Evolutionary conservation across 192 early-diverging fungal genomes (phyloP).

Genomic region (Backusella mclennaniae): DNA sequence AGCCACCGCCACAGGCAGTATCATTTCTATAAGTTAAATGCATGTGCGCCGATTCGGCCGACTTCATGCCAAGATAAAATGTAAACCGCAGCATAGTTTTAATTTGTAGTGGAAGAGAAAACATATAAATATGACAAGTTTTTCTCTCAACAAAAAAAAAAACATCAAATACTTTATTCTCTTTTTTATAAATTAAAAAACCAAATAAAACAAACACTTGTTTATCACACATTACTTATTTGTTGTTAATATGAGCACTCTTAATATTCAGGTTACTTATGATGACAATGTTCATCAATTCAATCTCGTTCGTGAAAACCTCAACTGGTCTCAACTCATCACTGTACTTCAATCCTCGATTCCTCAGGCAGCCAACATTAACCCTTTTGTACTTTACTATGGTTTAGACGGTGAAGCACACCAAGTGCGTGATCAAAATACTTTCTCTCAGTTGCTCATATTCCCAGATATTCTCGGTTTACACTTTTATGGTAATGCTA

Average conservation of each 20-base stretch:
- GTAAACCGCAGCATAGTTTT: neutral
- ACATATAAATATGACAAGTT: neutral
- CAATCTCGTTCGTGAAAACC: neutral
- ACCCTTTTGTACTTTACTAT: neutral
- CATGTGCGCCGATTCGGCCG: constrained; percentile 2
- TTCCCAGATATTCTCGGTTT: neutral
- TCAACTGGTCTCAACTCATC: neutral
- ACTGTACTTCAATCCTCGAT: neutral
- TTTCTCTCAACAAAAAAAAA: neutral
- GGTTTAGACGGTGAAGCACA: neutral
- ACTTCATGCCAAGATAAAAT: neutral
- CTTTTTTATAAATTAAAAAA: neutral
- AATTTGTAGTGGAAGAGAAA: neutral
- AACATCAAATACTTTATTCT: neutral
- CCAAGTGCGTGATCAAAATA: neutral
- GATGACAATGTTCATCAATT: constrained; percentile 7
- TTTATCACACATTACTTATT: neutral
- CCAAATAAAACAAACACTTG: neutral
- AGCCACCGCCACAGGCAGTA: no score
- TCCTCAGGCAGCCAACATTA: neutral
- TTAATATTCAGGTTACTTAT: neutral
- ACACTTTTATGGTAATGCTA: neutral
- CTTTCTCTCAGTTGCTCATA: neutral
- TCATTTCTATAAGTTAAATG: neutral
- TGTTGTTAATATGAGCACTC: neutral